Base-by-base conservation (phyloP, 768 basidiomycete genomes). In the Erythrobasidium yunnanense region DNA sequence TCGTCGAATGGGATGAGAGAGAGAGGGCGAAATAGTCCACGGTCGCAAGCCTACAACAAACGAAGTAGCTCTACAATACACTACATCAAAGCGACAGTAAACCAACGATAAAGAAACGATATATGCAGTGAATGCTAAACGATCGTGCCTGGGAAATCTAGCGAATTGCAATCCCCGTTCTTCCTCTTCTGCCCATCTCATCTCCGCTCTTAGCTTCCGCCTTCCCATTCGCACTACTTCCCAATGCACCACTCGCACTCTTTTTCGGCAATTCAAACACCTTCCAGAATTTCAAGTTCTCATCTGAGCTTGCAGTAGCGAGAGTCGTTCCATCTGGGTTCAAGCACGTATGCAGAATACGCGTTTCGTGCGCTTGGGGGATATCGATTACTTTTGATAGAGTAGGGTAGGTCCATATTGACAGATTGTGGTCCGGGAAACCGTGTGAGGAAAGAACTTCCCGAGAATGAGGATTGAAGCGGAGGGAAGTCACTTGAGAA, bases 371-470 rank as follows among this genome's bases (percentile, higher is more conserved):
- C 0, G 93, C 92, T 66, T 93, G 88, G 5, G 87, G 83, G 65
- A 95, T 90, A 73, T 87, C 87, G 4, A 84, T 84, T 6, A 93
- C 82, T 57, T 87, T 83, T 49, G 85, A 84, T 77, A 91, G 81
- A 22, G 83, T 83, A 0, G 95, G 95, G 76, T 96, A 99, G 0
- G 71, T 68, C 78, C 78, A 79, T 1, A 80, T 62, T 13, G 73
- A 73, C 56, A 79, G 70, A 66, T 75, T 75, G 71, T 78, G 75
- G 60, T 78, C 74, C 1, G 95, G 93, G 77, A 88, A 93, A 0
- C 95, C 93, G 73, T 97, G 95, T 0, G 93, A 95, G 27, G 86
- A 87, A 18, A 95, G 75, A 67, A 97, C 78, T 74, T 99, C 95
- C 73, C 93, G 93, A 65, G 83, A 81, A 75, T 91, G 86, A 4